phyloP scores from a whole-genome alignment of 306 rosid species.

The Alnus rubra region DNA sequence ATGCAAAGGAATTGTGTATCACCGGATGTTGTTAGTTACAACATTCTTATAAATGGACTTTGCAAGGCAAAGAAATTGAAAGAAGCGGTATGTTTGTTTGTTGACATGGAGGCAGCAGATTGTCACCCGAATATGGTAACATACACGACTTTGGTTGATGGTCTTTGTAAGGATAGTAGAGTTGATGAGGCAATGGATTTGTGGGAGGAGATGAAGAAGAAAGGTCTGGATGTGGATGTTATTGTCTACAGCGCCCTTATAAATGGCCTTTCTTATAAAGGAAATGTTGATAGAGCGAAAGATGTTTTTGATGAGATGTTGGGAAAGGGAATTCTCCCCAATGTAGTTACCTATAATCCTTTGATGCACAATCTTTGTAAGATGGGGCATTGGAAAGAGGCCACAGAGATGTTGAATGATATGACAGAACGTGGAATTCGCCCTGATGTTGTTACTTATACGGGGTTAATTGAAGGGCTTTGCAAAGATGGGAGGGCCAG shows the following conservation, averaged over 20 bases:
- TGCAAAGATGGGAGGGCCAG: constrained; percentile 60
- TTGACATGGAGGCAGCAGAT: constrained; percentile 52
- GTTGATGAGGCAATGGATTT: constrained; percentile 53
- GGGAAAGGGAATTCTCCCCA: constrained; percentile 55
- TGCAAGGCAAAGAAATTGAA: constrained; percentile 58
- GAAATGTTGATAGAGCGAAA: constrained; percentile 50
- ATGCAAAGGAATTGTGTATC: constrained; percentile 44
- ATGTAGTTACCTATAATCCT: constrained; percentile 61
- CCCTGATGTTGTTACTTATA: constrained; percentile 64
- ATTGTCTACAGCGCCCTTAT: constrained; percentile 54
- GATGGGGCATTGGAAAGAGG: constrained; percentile 66
- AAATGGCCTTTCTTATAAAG: constrained; percentile 53
- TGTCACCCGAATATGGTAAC: constrained; percentile 55
- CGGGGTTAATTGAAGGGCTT: constrained; percentile 71
- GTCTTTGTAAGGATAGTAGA: constrained; percentile 60
- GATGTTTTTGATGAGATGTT: constrained; percentile 64
- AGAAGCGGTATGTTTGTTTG: constrained; percentile 60
- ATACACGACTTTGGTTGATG: constrained; percentile 52
- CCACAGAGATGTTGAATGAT: constrained; percentile 49
- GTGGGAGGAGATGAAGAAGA: constrained; percentile 64
- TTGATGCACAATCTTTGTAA: constrained; percentile 65
- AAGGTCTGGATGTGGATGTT: constrained; percentile 57
- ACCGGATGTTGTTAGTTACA: constrained; percentile 57
- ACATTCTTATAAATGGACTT: constrained; percentile 57
- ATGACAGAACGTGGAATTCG: constrained; percentile 53